Base-by-base conservation (phyloP, 2,329 filamentous ascomycete species). In the Venturia aucupariae region DNA sequence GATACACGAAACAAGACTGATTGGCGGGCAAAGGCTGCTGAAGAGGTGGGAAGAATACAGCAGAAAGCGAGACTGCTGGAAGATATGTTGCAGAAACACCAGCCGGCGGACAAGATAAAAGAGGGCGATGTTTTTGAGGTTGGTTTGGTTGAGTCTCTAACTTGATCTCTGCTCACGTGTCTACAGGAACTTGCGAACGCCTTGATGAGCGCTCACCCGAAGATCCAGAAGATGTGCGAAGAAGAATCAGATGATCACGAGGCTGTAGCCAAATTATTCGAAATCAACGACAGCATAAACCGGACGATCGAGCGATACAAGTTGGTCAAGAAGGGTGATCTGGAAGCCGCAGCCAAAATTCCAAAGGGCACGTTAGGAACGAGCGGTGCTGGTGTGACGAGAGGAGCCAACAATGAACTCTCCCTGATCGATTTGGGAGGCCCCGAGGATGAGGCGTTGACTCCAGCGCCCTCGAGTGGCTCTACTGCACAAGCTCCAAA, bases 151-250 rank as follows among this genome's bases (percentile, higher is more conserved):
- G 7, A 10, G 5, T 22, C n/a, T 17, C 6, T 1, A 27, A 27
- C 13, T 15, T 48, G 60, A 66, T 68, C 30, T 68, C 7, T 64
- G 39, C 66, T 19, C n/a, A 41, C 42, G 54, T 27, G 1, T 15
- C 15, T 60, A 42, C 44, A 92, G 80, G 94, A 99, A 80, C 83
- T 99, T 63, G 92, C 92, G 5, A 88, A 89, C 68, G 87, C 94
- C 11, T 81, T 99, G 57, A 90, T 91, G 74, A 97, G 89, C 72
- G 94, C 94, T 2, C 94, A 99, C 71, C 94, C 94, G 10, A 99
- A 99, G 79, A 97, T 99, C 68, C 93, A 97, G 74, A 97, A 91
- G 78, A 99, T 99, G 93, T 97, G 93, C 72, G 93, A 97, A 76
- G 94, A 99, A 76, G 94, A 99, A 73, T 97, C 92, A 13, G 93